These are phyloP conservation scores for Trichosporon coremiiforme DNA, from an alignment of 1,284 basidiomycete species.

Conservation along the genomic window DNA sequence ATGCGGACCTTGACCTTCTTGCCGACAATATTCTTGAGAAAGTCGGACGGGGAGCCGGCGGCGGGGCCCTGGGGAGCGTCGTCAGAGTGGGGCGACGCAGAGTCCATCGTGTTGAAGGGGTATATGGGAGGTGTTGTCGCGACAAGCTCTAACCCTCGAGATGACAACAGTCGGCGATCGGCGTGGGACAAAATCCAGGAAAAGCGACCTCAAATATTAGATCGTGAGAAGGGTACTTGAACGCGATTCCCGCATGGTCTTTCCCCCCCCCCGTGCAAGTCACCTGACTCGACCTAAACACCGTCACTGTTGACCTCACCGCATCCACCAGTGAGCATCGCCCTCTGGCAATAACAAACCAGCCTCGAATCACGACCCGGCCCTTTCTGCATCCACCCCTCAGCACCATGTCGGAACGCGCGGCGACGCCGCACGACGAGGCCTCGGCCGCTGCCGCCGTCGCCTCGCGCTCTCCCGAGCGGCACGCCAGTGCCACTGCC, in stretches of 20 bases:
- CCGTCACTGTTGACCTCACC: conserved; percentile 3
- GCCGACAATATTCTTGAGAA: conserved; percentile 90
- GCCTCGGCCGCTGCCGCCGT: conserved; percentile 1
- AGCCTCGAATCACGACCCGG: not conserved
- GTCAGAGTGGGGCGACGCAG: conserved; percentile 36
- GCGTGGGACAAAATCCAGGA: conserved; percentile 2
- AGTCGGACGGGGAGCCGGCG: conserved; percentile 81
- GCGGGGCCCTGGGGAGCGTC: conserved; percentile 34
- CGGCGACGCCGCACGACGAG: conserved; percentile 14
- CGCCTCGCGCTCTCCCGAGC: not conserved
- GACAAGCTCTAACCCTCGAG: not conserved
- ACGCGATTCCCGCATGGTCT: conserved; percentile 15
- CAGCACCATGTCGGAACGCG: conserved; percentile 17
- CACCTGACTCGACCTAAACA: conserved; percentile 22
- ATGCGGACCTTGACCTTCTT: conserved; percentile 91
- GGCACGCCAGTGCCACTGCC: not conserved
- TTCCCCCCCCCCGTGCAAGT: not conserved
- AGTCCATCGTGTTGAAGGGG: conserved; percentile 37
- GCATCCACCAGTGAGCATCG: conserved; percentile 11
- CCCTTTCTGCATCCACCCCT: conserved; percentile 6
- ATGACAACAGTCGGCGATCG: not conserved
- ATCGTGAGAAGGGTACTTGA: not conserved
- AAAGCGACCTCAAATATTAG: not conserved
- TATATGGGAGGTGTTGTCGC: conserved; percentile 8
- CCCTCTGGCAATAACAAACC: conserved; percentile 1